Base-by-base conservation (phyloP, 2,329 filamentous ascomycete genomes). In the Beauveria rudraprayagi region DNA sequence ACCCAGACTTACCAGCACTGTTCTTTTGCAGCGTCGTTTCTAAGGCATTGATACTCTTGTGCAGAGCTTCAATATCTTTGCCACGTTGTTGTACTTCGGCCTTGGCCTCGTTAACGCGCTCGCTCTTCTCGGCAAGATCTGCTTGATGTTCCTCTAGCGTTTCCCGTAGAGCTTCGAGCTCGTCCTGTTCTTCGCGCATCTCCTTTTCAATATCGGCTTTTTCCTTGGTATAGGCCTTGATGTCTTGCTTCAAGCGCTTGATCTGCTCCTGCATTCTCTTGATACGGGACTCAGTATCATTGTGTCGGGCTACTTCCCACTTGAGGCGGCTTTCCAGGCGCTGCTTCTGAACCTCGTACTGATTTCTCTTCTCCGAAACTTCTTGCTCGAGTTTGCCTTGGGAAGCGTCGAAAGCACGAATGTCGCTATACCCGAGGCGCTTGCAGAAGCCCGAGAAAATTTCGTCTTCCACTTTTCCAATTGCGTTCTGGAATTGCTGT, bases 301-400 rank as follows among this genome's bases (percentile, higher is more conserved):
- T 73, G 52, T 79, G 76, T 46, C 80, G 75, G 22, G 76, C 77
- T 11, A 76, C 74, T 67, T 86, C 81, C 82, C 83, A 87, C 61
- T 77, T 80, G 54, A 86, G 73, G 53, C 79, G 79, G 67, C 77
- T 83, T 63, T 89, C 82, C 34, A 97, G 78, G 47, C 87, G 85
- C 67, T 91, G 86, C 70, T 87, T 89, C 71, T 99, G 94, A 4
- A 89, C 86, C 61, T 88, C 89, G 68, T 96, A 97, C 66, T 92
- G 87, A 58, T 90, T 86, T 64, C 91, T 91, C 78, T 92, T 92
- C 73, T 94, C 87, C 0, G 88, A 87, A 50, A 90, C 90, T 71
- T 97, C 91, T 72, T 96, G 91, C 73, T 97, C 92, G 54, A 96
- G 78, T 47, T 89, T 92, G 54, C 94, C 93, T 75, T 97, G 94